These are phyloP conservation scores for Globisporangium megalacanthum DNA, from an alignment of 352 stramenopile genomes.

Conservation along the genomic window DNA sequence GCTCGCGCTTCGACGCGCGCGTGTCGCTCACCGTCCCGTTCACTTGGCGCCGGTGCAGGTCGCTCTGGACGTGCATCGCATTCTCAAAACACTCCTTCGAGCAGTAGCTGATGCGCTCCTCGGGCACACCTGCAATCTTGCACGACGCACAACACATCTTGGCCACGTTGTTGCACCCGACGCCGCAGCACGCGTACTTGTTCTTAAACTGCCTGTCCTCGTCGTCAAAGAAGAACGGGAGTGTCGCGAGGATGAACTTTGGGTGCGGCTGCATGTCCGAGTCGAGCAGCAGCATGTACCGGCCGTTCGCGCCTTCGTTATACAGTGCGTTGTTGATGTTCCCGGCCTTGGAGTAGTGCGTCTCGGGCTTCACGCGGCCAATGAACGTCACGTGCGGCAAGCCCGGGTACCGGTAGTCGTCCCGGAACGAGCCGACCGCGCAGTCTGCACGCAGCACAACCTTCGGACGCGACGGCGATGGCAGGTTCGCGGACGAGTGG, in stretches of 20 bases:
- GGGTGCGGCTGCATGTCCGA: conserved; percentile 84
- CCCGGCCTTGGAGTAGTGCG: conserved; percentile 80
- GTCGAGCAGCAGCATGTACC: conserved; percentile 77
- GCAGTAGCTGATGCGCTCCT: conserved; percentile 81
- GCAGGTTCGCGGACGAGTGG: conserved; percentile 78
- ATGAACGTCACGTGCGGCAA: conserved; percentile 74
- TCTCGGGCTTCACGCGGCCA: conserved; percentile 67
- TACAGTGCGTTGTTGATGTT: conserved; percentile 91
- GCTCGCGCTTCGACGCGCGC: conserved; percentile 55
- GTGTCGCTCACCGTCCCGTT: conserved; percentile 78
- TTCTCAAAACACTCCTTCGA: conserved; percentile 87
- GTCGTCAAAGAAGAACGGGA: conserved; percentile 86
- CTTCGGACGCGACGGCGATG: conserved; percentile 55
- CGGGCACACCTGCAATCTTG: conserved; percentile 78
- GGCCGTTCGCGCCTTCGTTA: conserved; percentile 79
- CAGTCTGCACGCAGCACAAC: conserved; percentile 76
- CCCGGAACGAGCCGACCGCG: conserved; percentile 73
- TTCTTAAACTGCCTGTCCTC: conserved; percentile 54
- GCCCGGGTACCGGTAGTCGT: conserved; percentile 82
- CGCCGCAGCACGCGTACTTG: conserved; percentile 74
- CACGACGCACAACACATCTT: conserved; percentile 85
- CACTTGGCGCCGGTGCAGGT: conserved; percentile 75
- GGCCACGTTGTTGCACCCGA: conserved; percentile 70
- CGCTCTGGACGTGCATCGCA: conserved; percentile 69
- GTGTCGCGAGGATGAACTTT: conserved; percentile 75